Percentiles rank a stretch among this genome's conserved stretches.
Conservation (phyloP, 352 stramenopile genomes). For the Phytophthora hibernalis region DNA sequence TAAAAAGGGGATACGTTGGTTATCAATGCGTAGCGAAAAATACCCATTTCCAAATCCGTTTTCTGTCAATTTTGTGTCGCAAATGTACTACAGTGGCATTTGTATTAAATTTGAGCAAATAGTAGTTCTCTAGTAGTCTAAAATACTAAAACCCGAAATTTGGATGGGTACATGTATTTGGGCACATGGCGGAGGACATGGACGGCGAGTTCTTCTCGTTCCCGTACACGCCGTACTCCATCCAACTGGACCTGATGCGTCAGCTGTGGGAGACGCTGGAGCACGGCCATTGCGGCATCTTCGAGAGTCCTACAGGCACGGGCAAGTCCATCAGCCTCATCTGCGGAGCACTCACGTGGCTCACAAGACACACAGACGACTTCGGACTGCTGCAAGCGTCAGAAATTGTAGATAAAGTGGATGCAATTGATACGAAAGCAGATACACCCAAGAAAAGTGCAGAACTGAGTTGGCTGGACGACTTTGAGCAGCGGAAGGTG, state of each 20-base stretch:
- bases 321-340: constrained; percentile 94
- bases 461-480: constrained; percentile 68
- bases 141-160: too few species aligned
- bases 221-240: constrained; percentile 91
- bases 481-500: constrained; percentile 60
- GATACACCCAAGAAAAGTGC: constrained; percentile 20
- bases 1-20: too few species aligned
- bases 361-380: constrained; percentile 77
- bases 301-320: constrained; percentile 93
- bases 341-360: constrained; percentile 88
- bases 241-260: constrained; percentile 90
- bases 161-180: too few species aligned
- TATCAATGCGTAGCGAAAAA: too few species aligned
- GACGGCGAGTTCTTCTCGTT: constrained; percentile 86
- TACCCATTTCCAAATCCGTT: too few species aligned
- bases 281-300: constrained; percentile 86
- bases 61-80: too few species aligned
- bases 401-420: constrained; percentile 7
- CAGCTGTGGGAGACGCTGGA: constrained; percentile 89
- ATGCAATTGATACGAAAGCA: constrained; percentile 1
- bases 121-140: too few species aligned
- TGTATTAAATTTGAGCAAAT: too few species aligned
- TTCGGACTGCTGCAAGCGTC: constrained; percentile 57
- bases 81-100: too few species aligned
- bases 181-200: constrained; percentile 11